Base-by-base conservation (phyloP, 306 rosid genomes). In the Herpetospermum pedunculosum region DNA sequence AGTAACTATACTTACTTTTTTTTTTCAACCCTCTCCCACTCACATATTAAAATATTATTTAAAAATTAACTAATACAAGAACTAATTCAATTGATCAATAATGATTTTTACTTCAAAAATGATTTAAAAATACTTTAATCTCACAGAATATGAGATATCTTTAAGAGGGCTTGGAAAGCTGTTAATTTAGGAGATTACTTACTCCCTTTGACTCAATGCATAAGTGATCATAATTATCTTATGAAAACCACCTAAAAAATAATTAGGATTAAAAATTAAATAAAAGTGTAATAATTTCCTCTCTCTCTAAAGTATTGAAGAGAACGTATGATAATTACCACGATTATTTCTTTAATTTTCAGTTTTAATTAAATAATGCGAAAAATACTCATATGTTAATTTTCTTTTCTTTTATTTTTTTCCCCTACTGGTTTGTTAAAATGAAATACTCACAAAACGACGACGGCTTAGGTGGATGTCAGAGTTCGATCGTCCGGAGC, bases 391-490 rank as follows among this genome's bases (percentile, higher is more conserved):
- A 4, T 57, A 30, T 3, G 1, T 28, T 15, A 28, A 52, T 18
- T 5, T 21, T 9, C 2, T 59, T 29, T 5, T 0, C 0, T 8
- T 60, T 21, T 57, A 15, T 9, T 50, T 28, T 6, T 6, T 29
- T 29, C 2, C 2, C 3, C 9, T 25, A 15, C 65, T 14, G 2
- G 35, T 3, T 23, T 55, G 35, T 55, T 52, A 55, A 55, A 55
- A 55, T 55, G n/a, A 30, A 34, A 62, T 30, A 34, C 5, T 21
- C 71, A 59, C 40, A 64, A 64, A 38, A 64, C 72, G 72, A 64
- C 72, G 72, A n/a, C 72, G 30, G 47, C 49, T 64, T 64, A n/a
- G 48, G 72, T 64, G 72, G 48, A 21, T 64, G 47, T 64, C 72
- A 64, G 72, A n/a, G 72, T 64, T 64, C 49, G 49, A 64, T 64